Evolutionary conservation across 352 stramenopile species (phyloP).

Genomic region (Phytophthora vignae): DNA sequence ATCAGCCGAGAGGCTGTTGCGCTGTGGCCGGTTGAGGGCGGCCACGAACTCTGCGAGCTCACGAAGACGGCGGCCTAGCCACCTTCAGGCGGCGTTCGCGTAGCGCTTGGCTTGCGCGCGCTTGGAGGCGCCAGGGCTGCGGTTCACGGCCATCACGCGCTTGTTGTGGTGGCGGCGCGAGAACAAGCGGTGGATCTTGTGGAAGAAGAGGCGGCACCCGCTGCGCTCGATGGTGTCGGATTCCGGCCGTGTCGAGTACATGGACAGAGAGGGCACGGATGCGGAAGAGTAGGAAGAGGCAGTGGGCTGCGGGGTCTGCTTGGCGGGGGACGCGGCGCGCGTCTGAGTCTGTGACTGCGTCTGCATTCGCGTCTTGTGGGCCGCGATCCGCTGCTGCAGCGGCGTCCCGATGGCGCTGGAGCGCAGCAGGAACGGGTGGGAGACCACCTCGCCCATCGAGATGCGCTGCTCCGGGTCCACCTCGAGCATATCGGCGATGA

Average conservation of each 20-base stretch:
- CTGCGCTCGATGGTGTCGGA: constrained; percentile 37
- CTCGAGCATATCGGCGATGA: constrained; percentile 70
- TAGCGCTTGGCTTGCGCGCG: constrained; percentile 31
- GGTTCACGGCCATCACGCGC: constrained; percentile 54
- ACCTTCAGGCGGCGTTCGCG: constrained; percentile 44
- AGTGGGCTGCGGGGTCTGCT: constrained; percentile 29
- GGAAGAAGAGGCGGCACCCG: constrained; percentile 42
- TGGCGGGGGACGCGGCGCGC: constrained; percentile 15
- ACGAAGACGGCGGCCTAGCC: constrained; percentile 42
- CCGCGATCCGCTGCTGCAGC: constrained; percentile 7
- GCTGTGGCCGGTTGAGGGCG: constrained; percentile 28
- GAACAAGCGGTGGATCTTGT: constrained; percentile 57
- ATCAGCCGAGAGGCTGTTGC: constrained; percentile 41
- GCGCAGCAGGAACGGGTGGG: constrained; percentile 64
- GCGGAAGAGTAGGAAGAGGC: constrained; percentile 28
- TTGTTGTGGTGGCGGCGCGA: constrained; percentile 50
- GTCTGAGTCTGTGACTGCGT: constrained; percentile 12
- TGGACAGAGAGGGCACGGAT: constrained; percentile 19
- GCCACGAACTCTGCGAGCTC: constrained; percentile 28
- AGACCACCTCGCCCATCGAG: constrained; percentile 67
- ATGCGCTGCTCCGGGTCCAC: constrained; percentile 63
- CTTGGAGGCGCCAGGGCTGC: constrained; percentile 25
- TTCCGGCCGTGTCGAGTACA: constrained; percentile 38
- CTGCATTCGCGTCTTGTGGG: too few species aligned
- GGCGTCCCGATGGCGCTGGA: constrained; percentile 22